These are phyloP conservation scores for Oehlia diaphana DNA, from an alignment of 192 early-diverging fungal genomes.

Conservation along the genomic window DNA sequence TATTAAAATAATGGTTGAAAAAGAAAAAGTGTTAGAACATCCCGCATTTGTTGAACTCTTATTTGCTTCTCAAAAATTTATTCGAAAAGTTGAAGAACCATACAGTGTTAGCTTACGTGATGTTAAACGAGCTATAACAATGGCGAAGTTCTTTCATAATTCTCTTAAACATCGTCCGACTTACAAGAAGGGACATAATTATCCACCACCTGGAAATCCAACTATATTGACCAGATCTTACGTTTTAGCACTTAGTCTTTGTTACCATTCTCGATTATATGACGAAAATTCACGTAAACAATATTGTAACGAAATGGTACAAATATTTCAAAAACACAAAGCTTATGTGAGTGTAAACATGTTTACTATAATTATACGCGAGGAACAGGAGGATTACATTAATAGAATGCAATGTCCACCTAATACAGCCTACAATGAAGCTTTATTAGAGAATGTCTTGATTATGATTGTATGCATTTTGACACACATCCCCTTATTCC, in stretches of 20 bases:
- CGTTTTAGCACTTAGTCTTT: conserved; percentile 14
- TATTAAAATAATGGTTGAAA: background rate
- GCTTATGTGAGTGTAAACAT: background rate
- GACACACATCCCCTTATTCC: conserved; percentile 8
- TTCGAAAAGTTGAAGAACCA: conserved; percentile 13
- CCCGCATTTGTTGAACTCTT: background rate
- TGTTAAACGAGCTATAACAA: conserved; percentile 13
- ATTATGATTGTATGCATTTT: conserved; percentile 3
- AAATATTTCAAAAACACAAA: conserved; percentile 8
- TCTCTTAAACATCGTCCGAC: background rate
- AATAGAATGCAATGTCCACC: background rate
- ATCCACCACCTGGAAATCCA: too few species aligned
- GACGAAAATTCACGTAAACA: background rate
- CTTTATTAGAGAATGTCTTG: background rate
- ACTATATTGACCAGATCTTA: background rate
- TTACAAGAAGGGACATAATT: background rate
- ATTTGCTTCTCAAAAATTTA: conserved; percentile 1
- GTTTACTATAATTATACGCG: background rate
- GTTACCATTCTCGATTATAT: background rate
- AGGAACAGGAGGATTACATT: conserved; percentile 10
- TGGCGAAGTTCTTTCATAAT: background rate
- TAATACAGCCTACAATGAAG: background rate
- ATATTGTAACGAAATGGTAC: background rate
- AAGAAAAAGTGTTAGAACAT: background rate
- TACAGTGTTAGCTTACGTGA: conserved; percentile 29